These are phyloP conservation scores for Erythrobasidium hasegawianum DNA, from an alignment of 1,284 basidiomycete species.

Conservation along the genomic window DNA sequence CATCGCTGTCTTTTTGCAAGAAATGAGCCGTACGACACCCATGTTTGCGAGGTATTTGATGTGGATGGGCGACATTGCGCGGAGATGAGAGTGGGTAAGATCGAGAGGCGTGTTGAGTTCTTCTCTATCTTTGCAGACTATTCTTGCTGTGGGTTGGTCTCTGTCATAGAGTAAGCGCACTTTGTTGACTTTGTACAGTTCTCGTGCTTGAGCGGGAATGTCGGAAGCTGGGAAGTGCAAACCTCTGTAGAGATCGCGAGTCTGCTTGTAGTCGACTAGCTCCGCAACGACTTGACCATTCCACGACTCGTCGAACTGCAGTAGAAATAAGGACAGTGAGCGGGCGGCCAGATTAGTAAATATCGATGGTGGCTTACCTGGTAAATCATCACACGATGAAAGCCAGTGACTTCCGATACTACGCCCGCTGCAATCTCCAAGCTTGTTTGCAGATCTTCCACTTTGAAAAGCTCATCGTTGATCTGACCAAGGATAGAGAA, in stretches of 20 bases:
- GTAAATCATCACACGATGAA: conserved; percentile 83
- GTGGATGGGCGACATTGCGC: conserved; percentile 87
- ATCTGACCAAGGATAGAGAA: conserved; percentile 77
- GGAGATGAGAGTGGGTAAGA: conserved; percentile 81
- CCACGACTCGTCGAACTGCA: conserved; percentile 52
- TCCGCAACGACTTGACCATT: conserved; percentile 73
- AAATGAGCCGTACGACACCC: conserved; percentile 54
- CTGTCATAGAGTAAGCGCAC: conserved; percentile 78
- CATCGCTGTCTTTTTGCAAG: conserved; percentile 10
- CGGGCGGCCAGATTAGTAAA: background rate
- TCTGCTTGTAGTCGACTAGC: conserved; percentile 74
- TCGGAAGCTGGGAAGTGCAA: conserved; percentile 50
- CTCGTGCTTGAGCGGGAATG: conserved; percentile 59
- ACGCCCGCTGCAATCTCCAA: conserved; percentile 74
- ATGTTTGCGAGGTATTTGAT: conserved; percentile 59
- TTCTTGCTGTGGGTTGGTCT: conserved; percentile 68
- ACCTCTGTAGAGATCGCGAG: conserved; percentile 72
- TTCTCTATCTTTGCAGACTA: conserved; percentile 63
- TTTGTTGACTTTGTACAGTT: conserved; percentile 64
- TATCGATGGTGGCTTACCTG: background rate
- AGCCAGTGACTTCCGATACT: conserved; percentile 75
- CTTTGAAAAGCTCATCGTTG: conserved; percentile 73
- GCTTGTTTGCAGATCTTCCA: conserved; percentile 67
- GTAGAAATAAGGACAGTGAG: background rate
- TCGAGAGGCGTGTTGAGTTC: conserved; percentile 73